Evolutionary conservation across 2,329 filamentous ascomycete genomes (phyloP), one percentile per base, ranked within the genome.

Genomic region (Fusarium goolgardi): DNA sequence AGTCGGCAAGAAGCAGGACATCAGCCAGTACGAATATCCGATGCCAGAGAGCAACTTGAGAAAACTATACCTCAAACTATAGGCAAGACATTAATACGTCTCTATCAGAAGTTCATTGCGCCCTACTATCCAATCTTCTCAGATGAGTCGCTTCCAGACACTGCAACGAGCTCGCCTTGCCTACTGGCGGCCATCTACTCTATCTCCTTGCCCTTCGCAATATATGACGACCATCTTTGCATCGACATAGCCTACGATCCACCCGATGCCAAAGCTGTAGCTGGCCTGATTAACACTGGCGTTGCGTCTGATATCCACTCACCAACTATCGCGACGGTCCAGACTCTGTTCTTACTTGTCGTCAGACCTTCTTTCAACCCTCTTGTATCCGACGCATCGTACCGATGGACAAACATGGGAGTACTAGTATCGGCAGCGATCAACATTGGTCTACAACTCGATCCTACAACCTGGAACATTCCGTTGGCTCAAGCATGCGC

Each of bases 181-280:
- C 8, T 59, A 2, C 1, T 59, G 1, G 55, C 55, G 9, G 40
- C 40, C 5, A 46, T 59, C 4, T 55, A 59, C 27, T 55, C 55
- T 2, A 46, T 55, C 2, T 11, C 55, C 0, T 43, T 55, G 0
- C 50, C 55, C 1, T 59, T 59, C 10, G 40, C 55, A 1, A 59
- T 59, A 27, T 55, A 59, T 11, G 55, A 55, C 2, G 55, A 59
- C 5, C 32, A 59, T 2, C 55, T 59, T 13, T 59, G 50, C 15
- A 59, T 59, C 1, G 55, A 59, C 4, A 59, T 59, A 40, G 55
- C 55, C 2, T 59, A 59, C 12, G 55, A 59, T 6, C 44, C 55
- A 18, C 55, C 50, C 4, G 18, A 59, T 13, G 9, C 32, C 0
- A 34, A 59, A 20, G 25, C 27, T 4, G 18, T 59, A 3, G 39